Evolutionary conservation across 2,329 filamentous ascomycete genomes (phyloP), one percentile per base, ranked within the genome.

Genomic region (Aureobasidium sp.): DNA sequence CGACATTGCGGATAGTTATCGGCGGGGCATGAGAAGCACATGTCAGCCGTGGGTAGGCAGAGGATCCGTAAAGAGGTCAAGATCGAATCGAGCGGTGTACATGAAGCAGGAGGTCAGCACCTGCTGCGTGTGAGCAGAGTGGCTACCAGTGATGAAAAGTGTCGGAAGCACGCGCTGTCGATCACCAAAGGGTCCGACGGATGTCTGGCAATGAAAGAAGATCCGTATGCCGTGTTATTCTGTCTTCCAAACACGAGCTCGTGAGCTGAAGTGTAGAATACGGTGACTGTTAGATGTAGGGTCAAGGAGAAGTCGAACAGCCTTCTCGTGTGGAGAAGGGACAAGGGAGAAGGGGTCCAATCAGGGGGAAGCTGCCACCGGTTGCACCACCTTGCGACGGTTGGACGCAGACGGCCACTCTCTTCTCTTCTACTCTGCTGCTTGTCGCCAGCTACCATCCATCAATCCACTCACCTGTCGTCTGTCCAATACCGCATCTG

Each of bases 81-180:
- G n/a, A 16, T 48, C 44, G 30, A 37, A 48, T 48, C 32, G 30
- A 19, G 44, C 44, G 44, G 44, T 48, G 30, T 37, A 48, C 30
- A 48, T 48, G 32, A 35, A 37, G 44, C 44, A 48, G 44, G n/a
- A n/a, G n/a, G 44, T 48, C 30, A 48, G 44, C 44, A 19, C 14
- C n/a, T 37, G 32, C 32, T 27, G 44, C n/a, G 42, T 14, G 29
- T 34, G 14, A 7, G 27, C 30, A 35, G 21, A 35, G 38, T 17
- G 29, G 42, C 25, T 35, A 24, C 10, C 21, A 16, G 3, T n/a
- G 35, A 7, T 8, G 10, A 16, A 19, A 38, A 16, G 16, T 16
- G 17, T 38, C 35, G 35, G 35, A 21, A 19, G 17, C n/a, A 38
- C 16, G 35, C 35, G 35, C 35, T 38, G 40, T 30, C 40, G 40